Evolutionary conservation across 148 eudicot genomes (phyloP), one percentile per base, ranked within the genome.

Genomic region (Drosera capensis): DNA sequence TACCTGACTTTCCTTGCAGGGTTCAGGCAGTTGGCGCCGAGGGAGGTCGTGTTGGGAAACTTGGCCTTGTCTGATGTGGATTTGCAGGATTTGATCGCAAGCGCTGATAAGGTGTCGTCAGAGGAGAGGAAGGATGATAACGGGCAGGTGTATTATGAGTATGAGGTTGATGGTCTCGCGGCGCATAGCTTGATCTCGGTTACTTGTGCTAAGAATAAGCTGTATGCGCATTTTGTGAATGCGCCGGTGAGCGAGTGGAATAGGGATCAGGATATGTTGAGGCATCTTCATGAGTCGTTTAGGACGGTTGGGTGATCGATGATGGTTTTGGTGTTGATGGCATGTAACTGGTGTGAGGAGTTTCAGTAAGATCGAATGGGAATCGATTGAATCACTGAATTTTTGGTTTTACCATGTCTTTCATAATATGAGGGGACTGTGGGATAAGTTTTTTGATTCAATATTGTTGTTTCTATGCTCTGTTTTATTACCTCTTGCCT

Each of bases 151-250:
- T 82, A 82, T 44, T 87, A 87, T 26, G 82, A 73, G 30, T 87
- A 82, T 40, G 94, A 87, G 67, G 72, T 87, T 39, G 66, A 74
- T 48, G 82, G 76, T 0, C 60, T 40, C 17, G 76, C 48, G 6
- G 63, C 70, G 0, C 96, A 87, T 49, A 87, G 90, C 54, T 63
- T 87, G 73, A 82, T 82, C 4, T 62, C 82, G 0, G 96, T 87
- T 0, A 87, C 94, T 8, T 82, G 96, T 51, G 72, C 90, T 0
- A 87, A 63, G 14, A 87, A 87, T 39, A 87, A 87, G 71, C 51
- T 87, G 2, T 87, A 82, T 28, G 86, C 96, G 0, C 96, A 82
- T 74, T 87, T 87, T 66, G 94, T 87, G 4, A 82, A 71, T 29
- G 94, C 96, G 0, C 94, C 96, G 3, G 45, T 68, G 1, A 74